phyloP scores from a whole-genome alignment of 768 basidiomycete species.

The Rhizopogon sp. region DNA sequence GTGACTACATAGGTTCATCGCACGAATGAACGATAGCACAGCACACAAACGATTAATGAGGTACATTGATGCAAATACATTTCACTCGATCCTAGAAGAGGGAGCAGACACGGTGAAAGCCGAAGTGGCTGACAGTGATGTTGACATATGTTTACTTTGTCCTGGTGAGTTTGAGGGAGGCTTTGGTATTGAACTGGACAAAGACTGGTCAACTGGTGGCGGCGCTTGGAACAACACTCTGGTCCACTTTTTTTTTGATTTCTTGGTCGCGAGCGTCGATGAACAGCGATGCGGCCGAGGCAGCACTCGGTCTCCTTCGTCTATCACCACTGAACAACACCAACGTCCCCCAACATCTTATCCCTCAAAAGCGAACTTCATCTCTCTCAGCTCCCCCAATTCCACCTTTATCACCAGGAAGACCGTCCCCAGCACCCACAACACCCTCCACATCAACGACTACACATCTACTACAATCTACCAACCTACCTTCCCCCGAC shows the following conservation, averaged over 20 bases:
- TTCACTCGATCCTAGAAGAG: no score
- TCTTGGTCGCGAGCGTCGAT: conserved; percentile 20
- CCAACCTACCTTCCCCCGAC: conserved; percentile 20
- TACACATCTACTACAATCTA: conserved; percentile 4
- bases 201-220: neutral
- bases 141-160: neutral
- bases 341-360: conserved; percentile 21
- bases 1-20: no score
- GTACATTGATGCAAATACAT: no score
- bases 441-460: conserved; percentile 8
- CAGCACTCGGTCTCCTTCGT: conserved; percentile 52
- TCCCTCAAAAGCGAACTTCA: conserved; percentile 38
- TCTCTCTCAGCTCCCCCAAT: conserved; percentile 6
- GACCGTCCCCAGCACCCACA: conserved; percentile 6
- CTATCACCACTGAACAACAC: conserved; percentile 35
- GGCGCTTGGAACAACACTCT: neutral
- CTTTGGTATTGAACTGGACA: neutral
- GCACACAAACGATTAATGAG: no score
- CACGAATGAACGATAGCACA: no score
- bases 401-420: neutral
- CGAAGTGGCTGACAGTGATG: neutral
- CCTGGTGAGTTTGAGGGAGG: neutral
- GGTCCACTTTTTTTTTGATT: no score
- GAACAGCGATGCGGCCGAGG: conserved; percentile 55
- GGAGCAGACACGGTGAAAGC: no score